Evolutionary conservation across 78 protist genomes (phyloP).

Genomic region (Emiliania huxleyi): DNA sequence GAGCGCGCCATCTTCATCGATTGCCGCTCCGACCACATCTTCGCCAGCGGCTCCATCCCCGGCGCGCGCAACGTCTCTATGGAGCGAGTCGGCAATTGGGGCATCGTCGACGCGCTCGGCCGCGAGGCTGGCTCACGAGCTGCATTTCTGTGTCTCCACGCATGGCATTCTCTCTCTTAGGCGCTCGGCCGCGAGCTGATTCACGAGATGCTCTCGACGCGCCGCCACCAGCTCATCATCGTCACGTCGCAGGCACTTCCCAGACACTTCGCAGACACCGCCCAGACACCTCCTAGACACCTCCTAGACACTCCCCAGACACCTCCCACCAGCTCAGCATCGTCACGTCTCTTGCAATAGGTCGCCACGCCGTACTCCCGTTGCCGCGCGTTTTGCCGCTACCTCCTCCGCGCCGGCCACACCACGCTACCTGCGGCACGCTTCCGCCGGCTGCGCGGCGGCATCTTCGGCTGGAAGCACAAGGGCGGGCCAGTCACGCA

Average conservation of each 20-base stretch:
- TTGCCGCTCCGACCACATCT: background rate
- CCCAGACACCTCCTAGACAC: no score
- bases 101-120: background rate
- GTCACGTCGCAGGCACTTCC: background rate
- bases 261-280: no score
- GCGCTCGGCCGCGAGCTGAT: background rate
- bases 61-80: background rate
- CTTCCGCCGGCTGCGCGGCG: constrained; percentile 9
- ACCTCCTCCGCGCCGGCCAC: constrained; percentile 7
- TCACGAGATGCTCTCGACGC: background rate
- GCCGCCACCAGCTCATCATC: background rate
- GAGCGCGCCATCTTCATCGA: background rate
- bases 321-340: background rate
- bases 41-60: background rate
- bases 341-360: background rate
- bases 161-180: background rate
- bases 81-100: background rate
- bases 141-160: background rate
- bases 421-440: background rate
- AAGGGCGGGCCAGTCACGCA: background rate
- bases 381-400: background rate
- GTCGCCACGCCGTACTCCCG: background rate
- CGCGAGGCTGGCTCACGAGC: no score
- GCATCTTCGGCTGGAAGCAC: background rate
- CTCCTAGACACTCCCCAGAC: no score